phyloP scores from a whole-genome alignment of 2,329 filamentous ascomycete genomes.

The Hypoxylon rubiginosum region DNA sequence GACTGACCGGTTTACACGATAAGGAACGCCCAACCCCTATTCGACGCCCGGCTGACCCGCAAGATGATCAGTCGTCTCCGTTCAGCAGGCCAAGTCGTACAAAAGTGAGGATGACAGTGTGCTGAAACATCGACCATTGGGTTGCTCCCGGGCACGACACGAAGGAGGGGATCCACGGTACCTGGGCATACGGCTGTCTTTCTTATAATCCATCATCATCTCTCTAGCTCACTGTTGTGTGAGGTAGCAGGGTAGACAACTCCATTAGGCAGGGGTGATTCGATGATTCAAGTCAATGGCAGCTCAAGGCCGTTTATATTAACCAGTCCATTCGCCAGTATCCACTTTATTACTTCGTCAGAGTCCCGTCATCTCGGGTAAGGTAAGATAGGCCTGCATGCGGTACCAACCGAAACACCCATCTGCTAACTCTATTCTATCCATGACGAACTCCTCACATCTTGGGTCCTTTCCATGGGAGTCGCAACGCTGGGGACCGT shows the following conservation, averaged over 20 bases:
- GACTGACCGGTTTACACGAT: slow-evolving; percentile 37
- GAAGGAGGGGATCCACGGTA: slow-evolving; percentile 26
- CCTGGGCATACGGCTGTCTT: too few relatives aligned
- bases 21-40: slow-evolving; percentile 33
- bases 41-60: slow-evolving; percentile 31
- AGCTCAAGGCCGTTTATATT: slow-evolving; percentile 36
- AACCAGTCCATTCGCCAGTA: slow-evolving; percentile 25
- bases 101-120: slow-evolving; percentile 32
- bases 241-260: slow-evolving; percentile 28
- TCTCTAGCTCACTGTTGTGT: slow-evolving; percentile 38
- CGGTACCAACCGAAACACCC: slow-evolving; percentile 11
- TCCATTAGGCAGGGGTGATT: slow-evolving; percentile 31
- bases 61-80: slow-evolving; percentile 25
- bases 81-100: slow-evolving; percentile 24
- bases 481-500: slow-evolving; percentile 17
- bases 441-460: slow-evolving; percentile 2
- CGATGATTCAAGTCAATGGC: slow-evolving; percentile 24
- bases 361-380: slow-evolving; percentile 33
- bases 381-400: slow-evolving; percentile 34
- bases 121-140: slow-evolving; percentile 30
- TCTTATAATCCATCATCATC: slow-evolving; percentile 32
- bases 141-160: slow-evolving; percentile 17
- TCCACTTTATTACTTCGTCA: slow-evolving; percentile 36
- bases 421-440: slow-evolving; percentile 14
- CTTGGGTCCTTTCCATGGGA: not conserved